Evolutionary conservation across 1,139 yeast genomes (phyloP), one percentile per base, ranked within the genome.

Genomic region (Magnusiomyces ingens): DNA sequence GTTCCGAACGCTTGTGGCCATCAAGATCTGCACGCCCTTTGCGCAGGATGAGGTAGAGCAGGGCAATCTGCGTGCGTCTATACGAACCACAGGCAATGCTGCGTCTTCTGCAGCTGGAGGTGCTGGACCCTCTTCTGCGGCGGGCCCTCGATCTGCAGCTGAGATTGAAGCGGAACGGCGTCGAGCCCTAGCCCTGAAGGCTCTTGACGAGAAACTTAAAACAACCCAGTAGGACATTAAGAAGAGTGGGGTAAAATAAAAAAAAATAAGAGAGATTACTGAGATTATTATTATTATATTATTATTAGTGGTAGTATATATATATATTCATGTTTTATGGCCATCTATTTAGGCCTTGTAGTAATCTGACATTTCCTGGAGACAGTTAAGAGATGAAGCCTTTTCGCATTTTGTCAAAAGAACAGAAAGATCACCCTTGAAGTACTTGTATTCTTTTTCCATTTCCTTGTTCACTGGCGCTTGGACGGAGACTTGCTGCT

Each of bases 131-230:
- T 26, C 32, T 26, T 26, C 32, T 26, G 32, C 32, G 8, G 32
- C 32, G 8, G 32, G 32, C 8, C 51, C 40, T 45, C 29, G 55
- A 17, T 45, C 58, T 6, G 56, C 49, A 8, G 48, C 57, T n/a
- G 55, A 59, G 37, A 67, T 65, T 2, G 85, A 48, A 83, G 91
- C 93, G 17, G 96, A 89, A 64, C 79, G 96, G 67, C 78, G 96
- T 68, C 78, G 95, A 67, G 93, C 86, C 61, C 81, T 89, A 49
- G 96, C 96, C 0, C 71, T 89, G 55, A 85, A 86, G 63, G 93
- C 88, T 29, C 74, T 89, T 57, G 94, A 87, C 63, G 93, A 87
- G 63, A 75, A 94, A 62, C 42, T 64, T 45, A 58, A 57, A 46
- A 47, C 19, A 38, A 11, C 42, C 19, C 19, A 38, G 42, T 38